Percentiles rank a stretch among this genome's conserved stretches.
These are phyloP conservation scores for Arabidopsis hybrid DNA, from an alignment of 441 rosid genomes.

Conservation along the genomic window DNA sequence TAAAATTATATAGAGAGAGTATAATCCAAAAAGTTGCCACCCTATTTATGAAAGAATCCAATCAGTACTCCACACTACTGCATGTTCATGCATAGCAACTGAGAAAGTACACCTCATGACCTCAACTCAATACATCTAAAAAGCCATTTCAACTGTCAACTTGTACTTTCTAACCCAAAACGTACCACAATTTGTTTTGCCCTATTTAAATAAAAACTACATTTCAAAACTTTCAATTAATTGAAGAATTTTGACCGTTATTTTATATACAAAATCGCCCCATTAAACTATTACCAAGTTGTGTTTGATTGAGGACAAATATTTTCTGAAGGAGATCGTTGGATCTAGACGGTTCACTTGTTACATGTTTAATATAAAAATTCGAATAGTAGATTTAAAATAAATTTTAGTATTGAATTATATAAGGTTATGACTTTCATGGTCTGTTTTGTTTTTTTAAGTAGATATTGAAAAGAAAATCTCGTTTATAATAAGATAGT, in stretches of 20 bases:
- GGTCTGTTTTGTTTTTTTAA: no score
- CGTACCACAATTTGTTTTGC: neutral
- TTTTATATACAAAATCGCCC: neutral
- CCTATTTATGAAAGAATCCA: neutral
- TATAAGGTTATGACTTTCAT: no score
- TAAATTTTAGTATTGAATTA: no score
- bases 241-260: neutral
- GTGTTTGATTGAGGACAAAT: no score
- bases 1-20: no score
- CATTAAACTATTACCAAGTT: no score
- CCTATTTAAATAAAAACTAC: neutral
- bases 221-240: neutral
- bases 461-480: no score
- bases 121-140: neutral
- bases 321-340: no score
- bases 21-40: neutral
- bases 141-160: neutral
- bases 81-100: constrained; percentile 25
- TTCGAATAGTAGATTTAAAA: no score
- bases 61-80: constrained; percentile 10
- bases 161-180: constrained; percentile 1
- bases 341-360: no score
- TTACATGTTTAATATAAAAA: no score
- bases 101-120: constrained; percentile 8
- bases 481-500: no score